Percentiles rank a stretch among this genome's conserved stretches.
These are phyloP conservation scores for Cutaneotrichosporon dermatis DNA, from an alignment of 1,284 basidiomycete species.

Conservation along the genomic window DNA sequence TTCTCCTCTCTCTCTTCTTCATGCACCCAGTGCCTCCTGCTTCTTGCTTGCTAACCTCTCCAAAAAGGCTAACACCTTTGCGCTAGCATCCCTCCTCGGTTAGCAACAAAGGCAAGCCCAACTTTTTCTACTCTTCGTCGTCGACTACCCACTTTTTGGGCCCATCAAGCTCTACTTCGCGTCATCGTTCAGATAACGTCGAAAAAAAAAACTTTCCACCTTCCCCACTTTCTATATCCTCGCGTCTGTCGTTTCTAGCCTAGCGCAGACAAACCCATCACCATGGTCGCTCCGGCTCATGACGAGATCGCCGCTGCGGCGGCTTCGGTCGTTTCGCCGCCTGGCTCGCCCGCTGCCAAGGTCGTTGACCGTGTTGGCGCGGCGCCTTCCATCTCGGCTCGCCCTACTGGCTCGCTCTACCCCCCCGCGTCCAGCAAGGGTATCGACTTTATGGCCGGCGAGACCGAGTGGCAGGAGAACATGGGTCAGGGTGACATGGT, in stretches of 20 bases:
- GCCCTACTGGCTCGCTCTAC: constrained; percentile 39
- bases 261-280: constrained; percentile 4
- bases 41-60: constrained; percentile 2
- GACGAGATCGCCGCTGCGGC: constrained; percentile 16
- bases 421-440: constrained; percentile 46
- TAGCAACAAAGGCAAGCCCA: not conserved
- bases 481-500: constrained; percentile 56
- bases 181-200: not conserved
- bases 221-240: not conserved
- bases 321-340: constrained; percentile 9
- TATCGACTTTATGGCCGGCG: constrained; percentile 42
- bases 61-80: not conserved
- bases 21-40: constrained; percentile 11
- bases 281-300: constrained; percentile 17
- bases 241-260: not conserved
- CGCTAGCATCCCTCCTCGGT: constrained; percentile 1
- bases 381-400: constrained; percentile 19
- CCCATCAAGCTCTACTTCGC: too few relatives aligned
- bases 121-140: not conserved
- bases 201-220: not conserved
- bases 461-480: constrained; percentile 39
- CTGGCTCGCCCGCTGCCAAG: constrained; percentile 21
- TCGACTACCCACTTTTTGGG: too few relatives aligned
- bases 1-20: constrained; percentile 10
- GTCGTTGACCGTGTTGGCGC: constrained; percentile 16